Evolutionary conservation across 306 rosid species (phyloP), one percentile per base, ranked within the genome.

Genomic region (Prunus kanzakura): DNA sequence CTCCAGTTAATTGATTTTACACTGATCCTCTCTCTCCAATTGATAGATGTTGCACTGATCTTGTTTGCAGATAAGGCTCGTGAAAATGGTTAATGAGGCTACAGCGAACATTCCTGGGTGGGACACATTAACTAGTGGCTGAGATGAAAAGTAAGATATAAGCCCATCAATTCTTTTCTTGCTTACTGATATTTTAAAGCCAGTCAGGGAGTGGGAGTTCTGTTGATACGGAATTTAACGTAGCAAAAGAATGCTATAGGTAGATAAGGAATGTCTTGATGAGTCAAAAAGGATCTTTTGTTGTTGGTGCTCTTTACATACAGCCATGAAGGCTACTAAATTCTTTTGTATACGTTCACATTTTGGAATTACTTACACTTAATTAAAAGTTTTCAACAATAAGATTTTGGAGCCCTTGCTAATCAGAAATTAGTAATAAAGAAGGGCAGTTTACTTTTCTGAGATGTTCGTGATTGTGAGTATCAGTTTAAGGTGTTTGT

Each of bases 61-160:
- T 74, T 77, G 20, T 54, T 58, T 84, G 86, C 87, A 91, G 97
- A 91, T 80, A 69, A 58, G 88, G 81, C 93, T 91, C 60, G 97
- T 91, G 77, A 87, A 88, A 80, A 82, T 89, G 97, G 94, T 91
- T 16, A 91, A 91, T 54, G 94, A 91, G 79, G 97, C 97, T 52
- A 83, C 92, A 43, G 89, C 89, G 62, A 86, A 89, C 79, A 82
- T 91, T 69, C 92, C 88, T 54, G 86, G 86, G 67, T 91, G 94
- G 97, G 88, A 86, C 47, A 69, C 79, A 8, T 41, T 80, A 78
- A 86, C 76, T 27, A 79, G 85, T 78, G 82, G 82, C 64, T 63
- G 75, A 82, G 70, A 41, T 29, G 43, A 55, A 79, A 72, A 74
- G 69, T 56, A 78, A 8, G 72, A 35, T 67, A 69, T 50, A 22